Conservation (phyloP, 257 asterid species). For the Salvia splendens region DNA sequence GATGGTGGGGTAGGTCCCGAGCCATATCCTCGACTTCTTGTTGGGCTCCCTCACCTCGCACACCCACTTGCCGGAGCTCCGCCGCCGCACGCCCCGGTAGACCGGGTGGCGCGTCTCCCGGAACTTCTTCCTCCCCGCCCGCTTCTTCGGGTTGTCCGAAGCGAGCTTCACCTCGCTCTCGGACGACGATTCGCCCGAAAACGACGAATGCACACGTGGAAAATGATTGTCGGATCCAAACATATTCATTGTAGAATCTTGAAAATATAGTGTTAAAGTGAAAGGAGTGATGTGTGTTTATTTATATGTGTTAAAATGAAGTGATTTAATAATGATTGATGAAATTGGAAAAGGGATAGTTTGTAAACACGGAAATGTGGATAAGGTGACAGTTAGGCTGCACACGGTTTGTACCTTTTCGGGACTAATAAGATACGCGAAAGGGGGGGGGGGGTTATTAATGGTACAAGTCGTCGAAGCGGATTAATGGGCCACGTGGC, state of each 20-base stretch:
- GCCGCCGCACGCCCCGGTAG: conserved; percentile 54
- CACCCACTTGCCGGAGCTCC: conserved; percentile 65
- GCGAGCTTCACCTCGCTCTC: conserved; percentile 46
- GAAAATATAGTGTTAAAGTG: not conserved
- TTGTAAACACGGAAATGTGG: conserved; percentile 21
- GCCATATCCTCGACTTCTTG: conserved; percentile 68
- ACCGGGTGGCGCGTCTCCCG: conserved; percentile 67
- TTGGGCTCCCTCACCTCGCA: conserved; percentile 66
- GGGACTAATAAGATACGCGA: not conserved
- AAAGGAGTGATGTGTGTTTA: not conserved
- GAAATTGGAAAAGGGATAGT: too few species aligned
- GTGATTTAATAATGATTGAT: not conserved
- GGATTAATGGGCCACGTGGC: not conserved
- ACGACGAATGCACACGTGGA: not conserved
- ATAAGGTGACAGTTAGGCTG: conserved; percentile 30
- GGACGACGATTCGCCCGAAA: conserved; percentile 22
- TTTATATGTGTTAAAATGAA: not conserved
- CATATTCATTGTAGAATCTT: not conserved
- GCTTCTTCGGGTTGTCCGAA: conserved; percentile 51
- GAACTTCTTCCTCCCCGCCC: conserved; percentile 61
- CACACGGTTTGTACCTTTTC: conserved; percentile 30
- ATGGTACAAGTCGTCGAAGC: conserved; percentile 10
- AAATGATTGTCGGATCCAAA: conserved; percentile 21
- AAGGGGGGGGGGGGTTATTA: not conserved
- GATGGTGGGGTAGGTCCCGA: conserved; percentile 62